A percentile compares a stretch with the other conserved stretches of the same genome.
phyloP scores from a whole-genome alignment of 441 rosid genomes.

The Brassica balearica region DNA sequence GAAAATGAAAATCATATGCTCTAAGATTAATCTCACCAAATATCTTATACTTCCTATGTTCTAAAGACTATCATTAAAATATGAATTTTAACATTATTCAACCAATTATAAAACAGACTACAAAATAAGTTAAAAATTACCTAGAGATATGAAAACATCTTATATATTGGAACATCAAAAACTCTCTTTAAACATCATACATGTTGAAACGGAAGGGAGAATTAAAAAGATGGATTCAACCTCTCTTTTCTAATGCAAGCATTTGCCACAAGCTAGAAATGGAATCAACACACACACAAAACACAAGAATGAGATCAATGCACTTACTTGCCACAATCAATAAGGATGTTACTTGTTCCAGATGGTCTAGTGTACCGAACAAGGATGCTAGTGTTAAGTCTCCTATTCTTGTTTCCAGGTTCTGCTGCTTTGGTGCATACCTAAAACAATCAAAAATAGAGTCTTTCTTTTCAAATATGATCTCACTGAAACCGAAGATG shows the following conservation, averaged over 20 bases:
- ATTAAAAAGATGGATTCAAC: not conserved
- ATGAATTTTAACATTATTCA: too few species aligned
- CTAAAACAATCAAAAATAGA: conserved; percentile 44
- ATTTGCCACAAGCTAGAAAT: conserved; percentile 10
- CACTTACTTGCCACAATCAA: conserved; percentile 96
- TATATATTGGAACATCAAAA: too few species aligned
- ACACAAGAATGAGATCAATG: not conserved
- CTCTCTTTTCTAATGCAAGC: not conserved
- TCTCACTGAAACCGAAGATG: not conserved
- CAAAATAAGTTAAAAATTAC: not conserved
- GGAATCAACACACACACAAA: not conserved
- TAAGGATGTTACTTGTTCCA: conserved; percentile 64
- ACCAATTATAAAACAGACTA: too few species aligned
- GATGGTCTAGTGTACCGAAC: conserved; percentile 61
- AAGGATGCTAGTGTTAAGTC: conserved; percentile 82
- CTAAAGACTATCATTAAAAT: not conserved
- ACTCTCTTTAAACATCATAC: not conserved
- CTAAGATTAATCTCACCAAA: not conserved
- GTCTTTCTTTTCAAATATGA: conserved; percentile 16
- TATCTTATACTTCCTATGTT: not conserved
- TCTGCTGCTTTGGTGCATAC: conserved; percentile 84
- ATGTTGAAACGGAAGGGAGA: not conserved
- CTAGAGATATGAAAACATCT: too few species aligned
- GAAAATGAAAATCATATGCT: not conserved
- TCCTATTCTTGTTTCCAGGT: conserved; percentile 76